Conservation (phyloP, 2,329 filamentous ascomycete genomes). For the Whalleya microplaca region DNA sequence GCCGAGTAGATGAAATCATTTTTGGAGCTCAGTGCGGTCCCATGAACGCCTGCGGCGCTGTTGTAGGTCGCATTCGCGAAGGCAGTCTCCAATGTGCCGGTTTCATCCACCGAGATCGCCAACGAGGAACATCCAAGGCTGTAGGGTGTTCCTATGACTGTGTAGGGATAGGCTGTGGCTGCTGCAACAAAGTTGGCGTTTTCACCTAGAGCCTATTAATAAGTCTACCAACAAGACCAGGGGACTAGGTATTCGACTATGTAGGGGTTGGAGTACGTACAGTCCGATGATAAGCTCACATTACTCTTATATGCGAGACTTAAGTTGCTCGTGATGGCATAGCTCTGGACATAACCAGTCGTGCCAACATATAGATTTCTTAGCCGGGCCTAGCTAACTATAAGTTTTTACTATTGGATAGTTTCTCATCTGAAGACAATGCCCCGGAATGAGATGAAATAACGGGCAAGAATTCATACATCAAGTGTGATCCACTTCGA, state of each 20-base stretch:
- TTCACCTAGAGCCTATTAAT: not conserved
- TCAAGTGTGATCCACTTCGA: slow-evolving; percentile 31
- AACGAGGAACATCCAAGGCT: slow-evolving; percentile 24
- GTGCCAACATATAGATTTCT: slow-evolving; percentile 27
- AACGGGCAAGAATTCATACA: slow-evolving; percentile 11
- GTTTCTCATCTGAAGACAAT: not conserved
- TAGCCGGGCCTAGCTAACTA: not conserved
- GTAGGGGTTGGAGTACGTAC: not conserved
- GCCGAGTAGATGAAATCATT: slow-evolving; percentile 37
- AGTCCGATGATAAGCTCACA: slow-evolving; percentile 10
- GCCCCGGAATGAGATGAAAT: not conserved
- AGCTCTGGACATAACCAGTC: slow-evolving; percentile 21
- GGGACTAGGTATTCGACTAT: not conserved
- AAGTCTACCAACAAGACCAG: too few relatives aligned
- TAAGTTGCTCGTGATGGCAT: slow-evolving; percentile 19
- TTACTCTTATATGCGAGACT: slow-evolving; percentile 20
- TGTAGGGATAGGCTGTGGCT: slow-evolving; percentile 19
- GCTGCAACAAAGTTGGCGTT: slow-evolving; percentile 25
- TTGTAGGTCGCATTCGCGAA: slow-evolving; percentile 24
- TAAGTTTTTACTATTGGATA: not conserved
- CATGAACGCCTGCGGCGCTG: slow-evolving; percentile 32
- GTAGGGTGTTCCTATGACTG: slow-evolving; percentile 29
- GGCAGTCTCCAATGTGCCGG: slow-evolving; percentile 16
- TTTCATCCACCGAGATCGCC: slow-evolving; percentile 28
- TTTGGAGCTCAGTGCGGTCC: slow-evolving; percentile 26